Conservation (phyloP, 2,329 filamentous ascomycete species). For the Truncatella angustata region DNA sequence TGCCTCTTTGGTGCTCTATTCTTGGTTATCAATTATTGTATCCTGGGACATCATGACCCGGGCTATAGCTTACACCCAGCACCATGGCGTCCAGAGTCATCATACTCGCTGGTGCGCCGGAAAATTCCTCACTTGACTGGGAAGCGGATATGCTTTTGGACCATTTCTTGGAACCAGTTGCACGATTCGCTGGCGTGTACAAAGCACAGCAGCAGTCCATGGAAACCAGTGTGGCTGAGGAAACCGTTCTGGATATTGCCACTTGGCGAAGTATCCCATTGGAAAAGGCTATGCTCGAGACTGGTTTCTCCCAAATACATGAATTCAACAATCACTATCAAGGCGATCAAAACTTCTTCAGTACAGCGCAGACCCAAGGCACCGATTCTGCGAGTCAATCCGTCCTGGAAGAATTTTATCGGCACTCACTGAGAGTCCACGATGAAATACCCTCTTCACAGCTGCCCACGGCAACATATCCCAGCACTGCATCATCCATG, state of each 20-base stretch:
- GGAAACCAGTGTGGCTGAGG: slow-evolving; percentile 13
- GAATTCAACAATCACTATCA: slow-evolving; percentile 28
- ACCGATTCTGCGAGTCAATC: slow-evolving; percentile 33
- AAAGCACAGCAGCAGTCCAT: slow-evolving; percentile 19
- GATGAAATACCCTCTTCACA: slow-evolving; percentile 65
- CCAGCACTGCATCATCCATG: slow-evolving; percentile 34
- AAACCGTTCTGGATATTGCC: slow-evolving; percentile 27
- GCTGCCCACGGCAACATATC: slow-evolving; percentile 31
- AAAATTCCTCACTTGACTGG: slow-evolving; percentile 52
- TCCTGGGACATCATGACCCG: background rate
- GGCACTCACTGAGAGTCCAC: slow-evolving; percentile 73
- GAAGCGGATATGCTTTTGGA: slow-evolving; percentile 47
- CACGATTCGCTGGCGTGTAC: slow-evolving; percentile 32
- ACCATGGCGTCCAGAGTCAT: slow-evolving; percentile 30
- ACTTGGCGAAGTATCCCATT: slow-evolving; percentile 57
- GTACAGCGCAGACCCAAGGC: slow-evolving; percentile 37
- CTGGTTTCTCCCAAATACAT: slow-evolving; percentile 53
- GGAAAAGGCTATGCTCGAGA: slow-evolving; percentile 41
- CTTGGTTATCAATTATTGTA: background rate
- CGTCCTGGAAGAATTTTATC: slow-evolving; percentile 65
- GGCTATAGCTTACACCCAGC: background rate
- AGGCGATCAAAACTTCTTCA: slow-evolving; percentile 46
- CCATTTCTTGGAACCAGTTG: slow-evolving; percentile 39
- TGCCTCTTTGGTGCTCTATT: background rate
- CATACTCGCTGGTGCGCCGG: slow-evolving; percentile 56